Evolutionary conservation across 164 flowering plant species (phyloP).

Genomic region (Annona squamosa): DNA sequence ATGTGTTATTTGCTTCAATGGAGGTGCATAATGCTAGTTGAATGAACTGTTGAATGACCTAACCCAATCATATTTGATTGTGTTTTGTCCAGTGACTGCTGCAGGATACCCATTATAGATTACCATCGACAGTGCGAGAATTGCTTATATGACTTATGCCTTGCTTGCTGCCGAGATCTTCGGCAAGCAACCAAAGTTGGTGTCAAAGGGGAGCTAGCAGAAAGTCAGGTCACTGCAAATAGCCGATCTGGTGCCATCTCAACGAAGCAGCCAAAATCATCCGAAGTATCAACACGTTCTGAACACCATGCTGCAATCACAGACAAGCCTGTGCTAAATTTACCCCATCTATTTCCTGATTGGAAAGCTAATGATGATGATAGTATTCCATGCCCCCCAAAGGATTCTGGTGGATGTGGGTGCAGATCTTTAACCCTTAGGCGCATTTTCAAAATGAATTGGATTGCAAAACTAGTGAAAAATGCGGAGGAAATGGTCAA

Average conservation of each 20-base stretch:
- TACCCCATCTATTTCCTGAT: constrained; percentile 33
- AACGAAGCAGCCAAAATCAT: constrained; percentile 16
- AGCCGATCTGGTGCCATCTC: constrained; percentile 23
- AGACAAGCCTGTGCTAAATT: constrained; percentile 9
- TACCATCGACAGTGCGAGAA: constrained; percentile 83
- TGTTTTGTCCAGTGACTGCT: constrained; percentile 60
- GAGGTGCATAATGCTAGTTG: neutral
- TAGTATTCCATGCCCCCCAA: constrained; percentile 81
- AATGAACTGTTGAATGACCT: neutral
- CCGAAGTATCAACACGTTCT: constrained; percentile 14
- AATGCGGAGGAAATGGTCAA: constrained; percentile 91
- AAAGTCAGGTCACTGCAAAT: constrained; percentile 18
- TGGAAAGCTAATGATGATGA: constrained; percentile 77
- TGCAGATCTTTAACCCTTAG: constrained; percentile 40
- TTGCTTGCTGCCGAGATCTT: constrained; percentile 79
- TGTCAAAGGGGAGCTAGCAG: constrained; percentile 16
- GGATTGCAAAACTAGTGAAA: constrained; percentile 94
- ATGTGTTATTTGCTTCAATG: neutral
- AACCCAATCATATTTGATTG: neutral
- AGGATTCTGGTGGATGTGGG: constrained; percentile 78
- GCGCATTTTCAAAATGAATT: constrained; percentile 91
- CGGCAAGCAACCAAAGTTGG: constrained; percentile 39
- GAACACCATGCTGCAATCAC: neutral
- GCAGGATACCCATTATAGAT: constrained; percentile 80
- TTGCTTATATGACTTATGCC: constrained; percentile 86